Base-by-base conservation (phyloP, 805 yeast species). In the Ogataea trehaloabstinens region DNA sequence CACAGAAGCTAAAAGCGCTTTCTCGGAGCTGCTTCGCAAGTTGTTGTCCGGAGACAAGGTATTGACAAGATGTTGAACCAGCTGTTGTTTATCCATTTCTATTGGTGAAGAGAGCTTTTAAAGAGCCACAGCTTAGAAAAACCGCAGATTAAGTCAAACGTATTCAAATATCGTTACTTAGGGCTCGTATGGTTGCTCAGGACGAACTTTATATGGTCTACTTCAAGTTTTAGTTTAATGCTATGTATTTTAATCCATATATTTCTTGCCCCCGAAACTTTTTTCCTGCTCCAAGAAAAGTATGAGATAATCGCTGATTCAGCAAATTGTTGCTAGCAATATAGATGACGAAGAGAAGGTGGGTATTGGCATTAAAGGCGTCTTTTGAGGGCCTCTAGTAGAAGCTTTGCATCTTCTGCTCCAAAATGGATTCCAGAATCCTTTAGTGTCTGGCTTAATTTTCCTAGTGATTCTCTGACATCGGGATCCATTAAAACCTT, bases 21-120 rank as follows among this genome's bases (percentile, higher is more conserved):
- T 58, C 50, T 75, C 80, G 34, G 76, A 67, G 15, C 61, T 60
- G 47, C 66, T 63, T 46, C 80, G 60, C 19, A 63, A 52, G 25
- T 58, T 61, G 33, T 62, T 57, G 41, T 68, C 65, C 27, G 76
- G 68, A 41, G 76, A 76, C 24, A 76, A 56, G 1, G 80, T 72
- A 33, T 76, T 75, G 20, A 68, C 63, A 45, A 75, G 63, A 17
- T 74, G 63, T 41, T 62, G 64, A 38, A 74, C 58, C 32, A 74
- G 58, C 15, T 72, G 61, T 17, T 64, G 67, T 42, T 59, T 69
- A 42, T 73, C 74, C 76, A 70, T 73, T 13, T 13, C 34, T 28
- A 13, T n/a, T n/a, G n/a, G n/a, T n/a, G n/a, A n/a, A n/a, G n/a
- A n/a, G n/a, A n/a, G n/a, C n/a, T n/a, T n/a, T n/a, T n/a, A 17